Evolutionary conservation across 441 rosid genomes (phyloP), one percentile per base, ranked within the genome.

Genomic region (Rhodomyrtus psidioides): DNA sequence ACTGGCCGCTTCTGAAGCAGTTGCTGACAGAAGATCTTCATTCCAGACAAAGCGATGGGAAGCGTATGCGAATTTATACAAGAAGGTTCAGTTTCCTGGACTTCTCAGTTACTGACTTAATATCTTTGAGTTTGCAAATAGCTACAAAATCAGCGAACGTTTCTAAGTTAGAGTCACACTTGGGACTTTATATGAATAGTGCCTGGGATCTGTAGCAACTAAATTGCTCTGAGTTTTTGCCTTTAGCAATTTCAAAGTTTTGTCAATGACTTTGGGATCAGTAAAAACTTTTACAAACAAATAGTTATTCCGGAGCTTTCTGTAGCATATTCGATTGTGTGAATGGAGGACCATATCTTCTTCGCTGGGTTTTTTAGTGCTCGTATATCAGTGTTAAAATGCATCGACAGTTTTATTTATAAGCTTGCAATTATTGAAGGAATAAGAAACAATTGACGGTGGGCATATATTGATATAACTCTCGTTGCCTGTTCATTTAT

Each of bases 1-100:
- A 84, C 86, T 93, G 88, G 93, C 93, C 55, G 94, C 97, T 86
- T 92, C 96, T 87, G 95, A 95, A 90, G 95, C 94, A 39, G 96
- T 95, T 28, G 95, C 95, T 87, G 94, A 92, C 81, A 90, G 97
- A 89, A 93, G 94, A 91, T 92, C 93, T 86, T 92, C 95, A 89
- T 92, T 88, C 87, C 94, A 91, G 88, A 91, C 85, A 81, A 92
- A 92, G 91, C 88, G 93, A 75, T 95, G 97, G 97, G 97, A 95
- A 86, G 93, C 93, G 30, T 95, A 94, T 89, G 97, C 95, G 42
- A 92, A 91, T 87, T 86, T 94, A 84, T 94, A 83, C 91, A 95
- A 94, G 88, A 95, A 94, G 95, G 97, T 95, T 59, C 51, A 60
- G 86, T 58, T 82, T 53, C 86, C 87, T 60, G 53, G 24, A 62